These are phyloP conservation scores for Podaxis rugospora DNA, from an alignment of 768 basidiomycete genomes.

Conservation along the genomic window DNA sequence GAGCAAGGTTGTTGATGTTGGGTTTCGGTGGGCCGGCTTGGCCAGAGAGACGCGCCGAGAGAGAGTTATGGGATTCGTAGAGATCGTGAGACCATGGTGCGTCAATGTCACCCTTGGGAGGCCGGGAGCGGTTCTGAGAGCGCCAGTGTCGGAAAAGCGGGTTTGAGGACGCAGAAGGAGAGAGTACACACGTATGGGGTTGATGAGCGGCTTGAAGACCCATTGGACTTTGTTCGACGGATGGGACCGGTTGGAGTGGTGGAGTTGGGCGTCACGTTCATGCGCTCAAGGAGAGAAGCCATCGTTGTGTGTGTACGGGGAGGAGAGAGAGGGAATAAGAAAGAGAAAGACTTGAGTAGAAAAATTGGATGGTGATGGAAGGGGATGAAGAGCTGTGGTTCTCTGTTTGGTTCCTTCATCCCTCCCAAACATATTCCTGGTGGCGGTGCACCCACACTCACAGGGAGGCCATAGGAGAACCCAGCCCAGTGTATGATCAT, in stretches of 20 bases:
- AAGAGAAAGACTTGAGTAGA: constrained; percentile 1
- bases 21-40: constrained; percentile 45
- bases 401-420: constrained; percentile 11
- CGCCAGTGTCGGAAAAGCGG: constrained; percentile 21
- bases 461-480: too few relatives aligned
- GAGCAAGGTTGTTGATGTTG: constrained; percentile 44
- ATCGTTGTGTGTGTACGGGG: constrained; percentile 22
- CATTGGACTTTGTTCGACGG: constrained; percentile 31
- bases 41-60: constrained; percentile 52
- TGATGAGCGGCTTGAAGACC: constrained; percentile 30
- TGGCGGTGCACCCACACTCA: background rate
- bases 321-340: background rate
- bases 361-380: constrained; percentile 8
- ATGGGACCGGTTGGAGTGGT: constrained; percentile 38
- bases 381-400: constrained; percentile 16
- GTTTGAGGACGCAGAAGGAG: constrained; percentile 20
- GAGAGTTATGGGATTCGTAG: constrained; percentile 56
- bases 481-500: too few relatives aligned
- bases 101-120: constrained; percentile 64
- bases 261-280: constrained; percentile 38
- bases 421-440: constrained; percentile 10
- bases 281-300: constrained; percentile 59
- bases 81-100: constrained; percentile 71
- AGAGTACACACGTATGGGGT: constrained; percentile 51
- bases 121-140: constrained; percentile 44